These are phyloP conservation scores for Acacia acuminata DNA, from an alignment of 306 rosid genomes.

Conservation along the genomic window DNA sequence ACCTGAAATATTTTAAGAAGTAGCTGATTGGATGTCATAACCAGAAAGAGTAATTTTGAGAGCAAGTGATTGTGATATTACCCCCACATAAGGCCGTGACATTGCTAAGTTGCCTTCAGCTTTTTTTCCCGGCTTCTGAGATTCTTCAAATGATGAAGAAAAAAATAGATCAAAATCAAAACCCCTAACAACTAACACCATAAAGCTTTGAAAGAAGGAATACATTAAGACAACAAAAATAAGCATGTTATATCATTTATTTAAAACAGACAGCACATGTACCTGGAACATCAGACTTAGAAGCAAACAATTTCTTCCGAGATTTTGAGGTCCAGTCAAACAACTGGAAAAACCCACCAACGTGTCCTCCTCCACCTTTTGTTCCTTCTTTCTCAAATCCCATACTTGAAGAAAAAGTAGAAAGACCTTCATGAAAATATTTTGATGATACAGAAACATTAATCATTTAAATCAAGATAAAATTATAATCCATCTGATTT, in stretches of 20 bases:
- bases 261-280: slow-evolving; percentile 3
- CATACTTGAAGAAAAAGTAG: slow-evolving; percentile 57
- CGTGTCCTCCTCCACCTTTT: slow-evolving; percentile 65
- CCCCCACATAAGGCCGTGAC: slow-evolving; percentile 54
- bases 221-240: not conserved
- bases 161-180: slow-evolving; percentile 23
- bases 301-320: slow-evolving; percentile 77
- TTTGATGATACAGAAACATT: slow-evolving; percentile 24
- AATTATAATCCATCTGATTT: slow-evolving; percentile 30
- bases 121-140: slow-evolving; percentile 53
- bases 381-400: slow-evolving; percentile 76
- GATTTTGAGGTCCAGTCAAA: slow-evolving; percentile 94
- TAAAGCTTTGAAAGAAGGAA: not conserved
- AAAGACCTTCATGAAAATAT: slow-evolving; percentile 34
- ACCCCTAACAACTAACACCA: slow-evolving; percentile 20
- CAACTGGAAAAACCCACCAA: slow-evolving; percentile 81
- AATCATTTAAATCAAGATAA: slow-evolving; percentile 23
- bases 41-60: slow-evolving; percentile 8
- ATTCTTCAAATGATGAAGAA: slow-evolving; percentile 44
- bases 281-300: slow-evolving; percentile 72
- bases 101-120: slow-evolving; percentile 49
- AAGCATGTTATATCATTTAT: not conserved
- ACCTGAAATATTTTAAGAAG: slow-evolving; percentile 43
- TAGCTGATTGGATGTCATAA: slow-evolving; percentile 20
- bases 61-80: slow-evolving; percentile 21